Percentiles rank a stretch among this genome's conserved stretches.
Conservation (phyloP, 1,139 yeast genomes). For the Spencermartinsiella ligniputridi region DNA sequence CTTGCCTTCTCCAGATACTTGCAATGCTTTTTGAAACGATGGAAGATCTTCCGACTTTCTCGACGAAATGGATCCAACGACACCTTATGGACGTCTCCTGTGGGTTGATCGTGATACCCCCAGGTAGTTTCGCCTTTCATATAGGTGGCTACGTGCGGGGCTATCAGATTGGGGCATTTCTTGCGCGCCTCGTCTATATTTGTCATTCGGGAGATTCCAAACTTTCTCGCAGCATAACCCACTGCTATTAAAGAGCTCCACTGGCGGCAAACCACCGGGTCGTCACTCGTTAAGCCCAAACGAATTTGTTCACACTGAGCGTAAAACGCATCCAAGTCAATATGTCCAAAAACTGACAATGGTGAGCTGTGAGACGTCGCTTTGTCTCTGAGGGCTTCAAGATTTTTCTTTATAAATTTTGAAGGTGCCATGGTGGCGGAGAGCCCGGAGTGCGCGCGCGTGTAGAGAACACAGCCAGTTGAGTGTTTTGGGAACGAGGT, state of each 20-base stretch:
- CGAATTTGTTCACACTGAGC: conserved; percentile 87
- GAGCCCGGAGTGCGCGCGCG: neutral
- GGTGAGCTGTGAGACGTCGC: conserved; percentile 45
- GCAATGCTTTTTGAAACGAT: conserved; percentile 45
- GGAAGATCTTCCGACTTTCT: conserved; percentile 75
- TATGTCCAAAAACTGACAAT: conserved; percentile 74
- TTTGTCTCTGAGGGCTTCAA: conserved; percentile 19
- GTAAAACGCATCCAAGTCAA: conserved; percentile 91
- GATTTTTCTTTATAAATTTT: conserved; percentile 20
- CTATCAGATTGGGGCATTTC: conserved; percentile 69
- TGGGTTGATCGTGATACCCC: conserved; percentile 58
- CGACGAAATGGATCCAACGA: conserved; percentile 87
- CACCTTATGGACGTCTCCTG: conserved; percentile 61
- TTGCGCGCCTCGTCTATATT: conserved; percentile 58
- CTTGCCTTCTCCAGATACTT: conserved; percentile 78
- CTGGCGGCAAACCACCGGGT: conserved; percentile 91
- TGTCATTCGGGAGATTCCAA: conserved; percentile 78
- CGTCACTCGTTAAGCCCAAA: conserved; percentile 55
- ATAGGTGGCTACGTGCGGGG: conserved; percentile 94
- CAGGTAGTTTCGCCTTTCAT: conserved; percentile 80
- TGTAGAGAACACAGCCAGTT: neutral
- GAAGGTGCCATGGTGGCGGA: conserved; percentile 7
- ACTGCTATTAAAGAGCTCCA: conserved; percentile 91
- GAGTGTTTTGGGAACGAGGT: too few species aligned
- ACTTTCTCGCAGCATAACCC: conserved; percentile 69